Conservation (phyloP, 2,329 filamentous ascomycete species). For the Diaporthe amygdali region DNA sequence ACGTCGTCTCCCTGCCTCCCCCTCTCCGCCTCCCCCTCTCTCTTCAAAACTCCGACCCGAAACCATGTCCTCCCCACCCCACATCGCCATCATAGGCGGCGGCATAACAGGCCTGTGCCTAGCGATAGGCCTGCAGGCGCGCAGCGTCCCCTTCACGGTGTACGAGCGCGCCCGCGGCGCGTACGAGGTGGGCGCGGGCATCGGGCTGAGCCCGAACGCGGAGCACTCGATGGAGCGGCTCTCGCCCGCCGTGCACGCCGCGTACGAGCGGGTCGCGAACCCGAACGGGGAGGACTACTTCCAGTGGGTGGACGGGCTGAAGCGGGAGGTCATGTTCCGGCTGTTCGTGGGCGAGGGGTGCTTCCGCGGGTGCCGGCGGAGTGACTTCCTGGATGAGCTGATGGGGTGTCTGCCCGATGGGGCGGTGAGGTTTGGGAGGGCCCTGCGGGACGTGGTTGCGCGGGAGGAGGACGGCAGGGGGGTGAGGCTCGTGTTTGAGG, state of each 20-base stretch:
- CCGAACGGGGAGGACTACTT: conserved; percentile 48
- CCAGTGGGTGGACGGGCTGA: conserved; percentile 45
- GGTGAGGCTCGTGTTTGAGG: conserved; percentile 36
- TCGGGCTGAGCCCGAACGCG: conserved; percentile 58
- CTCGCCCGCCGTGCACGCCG: conserved; percentile 41
- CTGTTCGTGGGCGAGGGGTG: conserved; percentile 45
- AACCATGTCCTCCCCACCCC: conserved; percentile 13
- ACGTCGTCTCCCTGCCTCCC: background rate
- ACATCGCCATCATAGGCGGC: conserved; percentile 54
- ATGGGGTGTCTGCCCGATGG: conserved; percentile 35
- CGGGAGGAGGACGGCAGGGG: conserved; percentile 27
- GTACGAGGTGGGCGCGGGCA: conserved; percentile 55
- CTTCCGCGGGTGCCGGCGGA: conserved; percentile 47
- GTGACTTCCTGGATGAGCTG: conserved; percentile 46
- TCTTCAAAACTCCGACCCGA: background rate
- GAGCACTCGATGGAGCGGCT: conserved; percentile 49
- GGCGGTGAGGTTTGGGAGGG: conserved; percentile 39
- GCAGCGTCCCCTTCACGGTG: conserved; percentile 46
- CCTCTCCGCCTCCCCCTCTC: background rate
- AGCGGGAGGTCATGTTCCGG: conserved; percentile 37
- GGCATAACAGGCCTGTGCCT: conserved; percentile 57
- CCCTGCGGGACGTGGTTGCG: conserved; percentile 36
- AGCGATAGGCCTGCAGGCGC: conserved; percentile 50
- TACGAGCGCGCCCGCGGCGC: conserved; percentile 51
- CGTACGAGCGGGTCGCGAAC: conserved; percentile 43